Percentiles rank a stretch among this genome's conserved stretches.
Evolutionary conservation across 2,329 filamentous ascomycete species (phyloP).

Genomic region (Aspergillus aculeatus): DNA sequence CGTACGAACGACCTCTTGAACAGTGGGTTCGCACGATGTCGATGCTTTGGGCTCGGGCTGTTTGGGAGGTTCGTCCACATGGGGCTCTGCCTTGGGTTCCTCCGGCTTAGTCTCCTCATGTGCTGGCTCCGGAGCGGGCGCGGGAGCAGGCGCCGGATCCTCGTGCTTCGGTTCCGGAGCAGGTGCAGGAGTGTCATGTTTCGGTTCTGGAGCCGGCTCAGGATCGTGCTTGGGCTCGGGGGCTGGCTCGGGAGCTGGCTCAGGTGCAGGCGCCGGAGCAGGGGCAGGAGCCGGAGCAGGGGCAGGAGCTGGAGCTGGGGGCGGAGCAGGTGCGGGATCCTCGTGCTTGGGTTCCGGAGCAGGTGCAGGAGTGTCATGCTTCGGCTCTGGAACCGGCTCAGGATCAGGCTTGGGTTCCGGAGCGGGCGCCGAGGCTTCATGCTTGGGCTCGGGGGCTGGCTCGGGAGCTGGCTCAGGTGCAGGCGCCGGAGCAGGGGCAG

Average conservation of each 20-base stretch:
- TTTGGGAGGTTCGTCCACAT: neutral
- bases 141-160: neutral
- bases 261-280: neutral
- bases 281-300: neutral
- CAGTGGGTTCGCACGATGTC: neutral
- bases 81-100: neutral
- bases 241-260: no score
- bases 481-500: neutral
- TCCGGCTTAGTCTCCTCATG: neutral
- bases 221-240: neutral
- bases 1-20: conserved; percentile 27
- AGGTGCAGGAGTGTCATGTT: no score
- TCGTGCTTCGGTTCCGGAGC: neutral
- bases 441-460: neutral
- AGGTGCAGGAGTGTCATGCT: no score
- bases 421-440: neutral
- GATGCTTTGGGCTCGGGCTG: neutral
- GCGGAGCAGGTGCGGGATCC: neutral
- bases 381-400: neutral
- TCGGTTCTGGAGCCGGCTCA: neutral
- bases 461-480: neutral
- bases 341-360: neutral
- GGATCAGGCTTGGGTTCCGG: neutral
- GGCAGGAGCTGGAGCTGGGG: neutral
- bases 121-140: neutral